Conservation (phyloP, 306 rosid genomes). For the Ormosia emarginata region DNA sequence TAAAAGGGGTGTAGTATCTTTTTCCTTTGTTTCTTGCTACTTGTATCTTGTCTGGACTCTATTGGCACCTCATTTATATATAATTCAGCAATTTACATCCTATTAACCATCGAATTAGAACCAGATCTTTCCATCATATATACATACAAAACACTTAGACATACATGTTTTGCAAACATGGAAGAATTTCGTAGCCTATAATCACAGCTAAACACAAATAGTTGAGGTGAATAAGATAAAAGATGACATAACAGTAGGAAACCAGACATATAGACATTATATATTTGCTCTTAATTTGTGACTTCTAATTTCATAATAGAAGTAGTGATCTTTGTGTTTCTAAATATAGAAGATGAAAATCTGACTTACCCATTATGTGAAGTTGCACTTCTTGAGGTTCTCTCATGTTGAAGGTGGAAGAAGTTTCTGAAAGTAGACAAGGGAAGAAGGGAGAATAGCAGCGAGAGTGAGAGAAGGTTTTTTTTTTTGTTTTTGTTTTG, state of each 20-base stretch:
- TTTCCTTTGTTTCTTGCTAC: background rate
- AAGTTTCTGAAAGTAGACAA: background rate
- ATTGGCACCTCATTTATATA: background rate
- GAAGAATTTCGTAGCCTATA: background rate
- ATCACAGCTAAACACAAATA: background rate
- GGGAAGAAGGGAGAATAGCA: background rate
- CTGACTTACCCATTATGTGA: slow-evolving; percentile 12
- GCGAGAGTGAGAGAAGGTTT: background rate
- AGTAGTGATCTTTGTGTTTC: background rate
- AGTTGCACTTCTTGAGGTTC: slow-evolving; percentile 26
- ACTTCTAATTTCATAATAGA: background rate
- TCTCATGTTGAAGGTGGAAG: slow-evolving; percentile 20
- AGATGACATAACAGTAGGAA: background rate
- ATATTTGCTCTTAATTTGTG: background rate
- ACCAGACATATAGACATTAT: background rate
- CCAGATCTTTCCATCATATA: background rate
- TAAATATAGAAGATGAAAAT: background rate
- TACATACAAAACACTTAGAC: background rate
- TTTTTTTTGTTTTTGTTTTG: too few species aligned
- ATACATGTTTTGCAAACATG: background rate
- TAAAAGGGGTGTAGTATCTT: too few species aligned
- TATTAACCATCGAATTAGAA: background rate
- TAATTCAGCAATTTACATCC: background rate
- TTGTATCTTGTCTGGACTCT: background rate
- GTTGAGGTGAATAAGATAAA: background rate